Evolutionary conservation across 129 eudicot species (phyloP), one percentile per base, ranked within the genome.

Genomic region (Centella asiatica): DNA sequence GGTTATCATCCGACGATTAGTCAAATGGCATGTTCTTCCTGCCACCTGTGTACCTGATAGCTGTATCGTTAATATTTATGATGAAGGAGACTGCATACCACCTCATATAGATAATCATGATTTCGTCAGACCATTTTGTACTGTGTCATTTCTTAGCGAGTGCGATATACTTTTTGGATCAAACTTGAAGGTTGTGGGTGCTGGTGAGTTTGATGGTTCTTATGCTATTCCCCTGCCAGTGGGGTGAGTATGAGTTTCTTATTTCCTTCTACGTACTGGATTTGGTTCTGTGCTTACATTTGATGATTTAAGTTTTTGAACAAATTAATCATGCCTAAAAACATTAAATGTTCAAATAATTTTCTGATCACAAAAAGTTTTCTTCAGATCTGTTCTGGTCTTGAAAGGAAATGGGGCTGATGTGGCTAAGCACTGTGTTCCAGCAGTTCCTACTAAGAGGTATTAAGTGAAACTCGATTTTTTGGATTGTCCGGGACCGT

Each of bases 71-170:
- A 93, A 93, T 62, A 85, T 93, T 66, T 88, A 93, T 19, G 92
- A 88, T 15, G 89, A 82, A 68, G 99, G 90, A 1, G 99, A 93
- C 67, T 93, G 99, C 75, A 93, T 93, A 69, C 99, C 99, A 0
- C 99, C 99, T 50, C 99, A 93, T 65, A 88, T 93, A n/a, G 99
- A 93, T 61, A 84, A 87, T 66, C 99, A 88, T 57, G 99, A 93
- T 64, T 93, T 93, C 64, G 61, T 85, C 18, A 80, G 99, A 19
- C 99, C 99, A 26, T 93, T 93, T 70, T 93, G 96, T 69, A 93
- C 99, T 0, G 95, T 93, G 12, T 93, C 99, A 6, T 93, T 93
- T 71, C 82, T 93, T 31, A 93, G 99, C 19, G 95, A 88, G 72
- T 93, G 99, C 71, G 52, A 85, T 40, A 93, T 93, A 40, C 18